A percentile compares a stretch with the other conserved stretches of the same genome.
Evolutionary conservation across 208 protist genomes (phyloP).

Genomic region (Angomonas deanei): DNA sequence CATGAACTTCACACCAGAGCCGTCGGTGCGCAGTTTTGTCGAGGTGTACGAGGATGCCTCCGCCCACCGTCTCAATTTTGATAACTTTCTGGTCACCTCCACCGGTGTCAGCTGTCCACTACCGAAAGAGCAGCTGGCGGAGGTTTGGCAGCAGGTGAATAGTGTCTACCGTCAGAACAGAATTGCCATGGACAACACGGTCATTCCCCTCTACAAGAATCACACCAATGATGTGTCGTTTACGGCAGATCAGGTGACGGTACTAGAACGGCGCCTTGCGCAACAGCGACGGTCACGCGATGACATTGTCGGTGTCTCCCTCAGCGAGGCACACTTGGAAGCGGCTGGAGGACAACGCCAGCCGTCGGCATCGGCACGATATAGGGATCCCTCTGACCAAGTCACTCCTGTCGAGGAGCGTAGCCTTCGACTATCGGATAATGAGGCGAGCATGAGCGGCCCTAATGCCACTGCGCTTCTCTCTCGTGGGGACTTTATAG

Average conservation of each 20-base stretch:
- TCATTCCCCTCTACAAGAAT: constrained; percentile 29
- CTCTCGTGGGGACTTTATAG: background rate
- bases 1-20: constrained; percentile 13
- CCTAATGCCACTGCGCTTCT: background rate
- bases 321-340: constrained; percentile 12
- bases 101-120: constrained; percentile 31
- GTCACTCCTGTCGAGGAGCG: no score
- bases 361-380: background rate
- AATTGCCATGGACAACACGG: constrained; percentile 11
- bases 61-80: constrained; percentile 21
- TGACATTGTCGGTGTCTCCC: constrained; percentile 29
- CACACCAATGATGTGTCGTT: constrained; percentile 16
- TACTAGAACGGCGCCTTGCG: constrained; percentile 5
- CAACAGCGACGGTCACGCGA: constrained; percentile 11
- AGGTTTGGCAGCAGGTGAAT: constrained; percentile 23
- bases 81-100: constrained; percentile 8
- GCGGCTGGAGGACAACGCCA: background rate
- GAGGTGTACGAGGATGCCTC: constrained; percentile 6
- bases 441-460: background rate
- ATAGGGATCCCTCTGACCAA: background rate
- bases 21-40: constrained; percentile 18
- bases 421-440: no score
- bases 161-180: constrained; percentile 9
- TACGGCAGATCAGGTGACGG: constrained; percentile 2
- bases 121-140: constrained; percentile 10